Evolutionary conservation across 192 early-diverging fungal species (phyloP), one percentile per base, ranked within the genome.

Genomic region (Podila minutissima): DNA sequence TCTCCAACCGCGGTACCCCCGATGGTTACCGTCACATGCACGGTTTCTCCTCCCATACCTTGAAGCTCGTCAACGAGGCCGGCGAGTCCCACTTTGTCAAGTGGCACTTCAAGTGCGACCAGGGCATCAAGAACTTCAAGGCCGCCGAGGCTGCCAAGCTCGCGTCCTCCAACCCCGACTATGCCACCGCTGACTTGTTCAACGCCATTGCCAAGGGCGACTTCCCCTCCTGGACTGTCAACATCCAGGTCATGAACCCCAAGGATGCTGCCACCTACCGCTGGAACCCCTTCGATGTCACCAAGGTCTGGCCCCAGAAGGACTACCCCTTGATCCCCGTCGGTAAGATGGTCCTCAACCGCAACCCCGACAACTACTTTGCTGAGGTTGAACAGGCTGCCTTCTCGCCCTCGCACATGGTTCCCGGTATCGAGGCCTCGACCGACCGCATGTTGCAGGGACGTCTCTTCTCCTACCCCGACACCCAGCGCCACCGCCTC

Each of bases 401-500:
- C n/a, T n/a, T n/a, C n/a, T n/a, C n/a, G 64, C 93, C 93, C 7
- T 89, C 92, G 41, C 88, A 93, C 75, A 83, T 94, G 82, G 89
- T 94, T 38, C 94, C 94, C 12, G 95, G 95, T 66, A 92, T 95
- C 75, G 92, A 91, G n/a, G 86, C 91, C 49, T 86, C 91, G 26
- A 87, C 88, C 61, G 95, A 96, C 84, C 90, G 88, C 82, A 92
- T 96, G 90, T 85, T 96, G 67, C 94, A 96, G 82, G 92, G 92
- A 38, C 92, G 95, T 62, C 87, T 95, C 32, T 94, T 95, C 86
- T 92, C 92, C 51, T 96, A 94, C 82, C 88, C 89, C 20, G 94
- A 95, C 83, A 94, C 94, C n/a, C 94, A 95, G 65, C 91, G 93
- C 62, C 92, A 94, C 74, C 92, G 94, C 69, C 88, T 95, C 72